Evolutionary conservation across 768 basidiomycete species (phyloP), one percentile per base, ranked within the genome.

Genomic region (Boletellus ananiceps): DNA sequence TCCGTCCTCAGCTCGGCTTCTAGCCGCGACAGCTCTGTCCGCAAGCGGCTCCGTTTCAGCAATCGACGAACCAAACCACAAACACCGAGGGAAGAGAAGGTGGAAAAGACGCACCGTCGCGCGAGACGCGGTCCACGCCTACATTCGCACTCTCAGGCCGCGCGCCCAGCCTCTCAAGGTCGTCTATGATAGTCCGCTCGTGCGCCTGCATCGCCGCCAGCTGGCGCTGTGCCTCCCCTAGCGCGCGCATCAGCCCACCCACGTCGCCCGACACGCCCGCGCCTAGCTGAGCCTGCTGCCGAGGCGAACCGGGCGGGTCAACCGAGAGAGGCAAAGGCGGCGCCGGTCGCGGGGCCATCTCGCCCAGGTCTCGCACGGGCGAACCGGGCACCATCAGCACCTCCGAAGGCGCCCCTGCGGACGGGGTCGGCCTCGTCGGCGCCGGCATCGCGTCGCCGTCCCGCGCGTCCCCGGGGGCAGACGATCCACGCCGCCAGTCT

Each of bases 1-100:
- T 79, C 78, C 2, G 54, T 51, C 25, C 44, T 62, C 19, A 80
- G 49, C 27, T 77, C 68, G 5, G 40, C 42, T 44, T 75, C 65
- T 2, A 76, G 46, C 21, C 58, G 52, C 19, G 51, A 7, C 19
- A 61, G 0, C 15, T 61, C 61, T 62, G 49, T 38, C 7, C 44
- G 15, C 27, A 15, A 11, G 23, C 4, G 23, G 6, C 25, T 19
- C 12, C 16, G 23, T 14, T 12, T 16, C 5, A 25, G 19, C 25
- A 4, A 29, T 5, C 13, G 13, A 18, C 9, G 2, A 29, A 4
- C 6, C 5, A 37, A 19, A 19, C 19, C 12, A 23, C 23, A 16
- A 25, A 23, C 2, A 23, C 23, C 6, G 23, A 4, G 19, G 14
- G 32, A 19, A 19, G 19, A 19, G 19, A 19, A 19, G 19, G 3